Evolutionary conservation across 1,284 basidiomycete genomes (phyloP).

Genomic region (Ustilago nuda): DNA sequence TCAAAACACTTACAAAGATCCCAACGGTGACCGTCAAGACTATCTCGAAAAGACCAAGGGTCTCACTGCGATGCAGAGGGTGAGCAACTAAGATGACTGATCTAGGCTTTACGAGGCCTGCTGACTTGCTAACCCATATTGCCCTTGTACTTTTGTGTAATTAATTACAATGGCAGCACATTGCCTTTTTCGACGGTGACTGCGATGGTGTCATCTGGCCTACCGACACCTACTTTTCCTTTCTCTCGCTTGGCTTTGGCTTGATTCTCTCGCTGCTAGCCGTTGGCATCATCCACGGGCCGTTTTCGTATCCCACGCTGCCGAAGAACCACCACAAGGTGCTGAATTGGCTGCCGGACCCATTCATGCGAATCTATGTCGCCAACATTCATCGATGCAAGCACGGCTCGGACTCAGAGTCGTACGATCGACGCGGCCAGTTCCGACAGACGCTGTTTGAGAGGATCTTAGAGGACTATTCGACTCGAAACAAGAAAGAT

Average conservation of each 20-base stretch:
- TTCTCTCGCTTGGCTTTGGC: conserved; percentile 72
- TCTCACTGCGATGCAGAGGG: conserved; percentile 69
- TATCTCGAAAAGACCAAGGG: conserved; percentile 51
- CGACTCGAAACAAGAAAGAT: conserved; percentile 44
- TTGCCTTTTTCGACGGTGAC: conserved; percentile 73
- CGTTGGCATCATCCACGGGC: conserved; percentile 70
- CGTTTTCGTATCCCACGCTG: conserved; percentile 56
- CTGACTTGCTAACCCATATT: neutral
- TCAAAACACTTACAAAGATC: conserved; percentile 51
- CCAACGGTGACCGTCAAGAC: conserved; percentile 50
- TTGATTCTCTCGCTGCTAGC: conserved; percentile 70
- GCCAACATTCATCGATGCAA: conserved; percentile 72
- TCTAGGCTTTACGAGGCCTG: neutral
- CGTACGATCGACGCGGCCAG: conserved; percentile 69
- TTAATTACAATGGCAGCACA: conserved; percentile 63
- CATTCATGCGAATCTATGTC: conserved; percentile 72
- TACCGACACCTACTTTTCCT: conserved; percentile 73
- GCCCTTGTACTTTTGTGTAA: neutral
- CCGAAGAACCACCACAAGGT: conserved; percentile 30
- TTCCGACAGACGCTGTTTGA: conserved; percentile 47
- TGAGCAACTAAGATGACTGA: conserved; percentile 4
- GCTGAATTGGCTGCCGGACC: conserved; percentile 68
- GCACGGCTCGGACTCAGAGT: conserved; percentile 73
- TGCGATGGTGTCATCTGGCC: conserved; percentile 75
- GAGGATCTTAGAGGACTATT: conserved; percentile 51